Evolutionary conservation across 139 green algal species (phyloP), one percentile per base, ranked within the genome.

Genomic region (Chlorella sorokiniana): DNA sequence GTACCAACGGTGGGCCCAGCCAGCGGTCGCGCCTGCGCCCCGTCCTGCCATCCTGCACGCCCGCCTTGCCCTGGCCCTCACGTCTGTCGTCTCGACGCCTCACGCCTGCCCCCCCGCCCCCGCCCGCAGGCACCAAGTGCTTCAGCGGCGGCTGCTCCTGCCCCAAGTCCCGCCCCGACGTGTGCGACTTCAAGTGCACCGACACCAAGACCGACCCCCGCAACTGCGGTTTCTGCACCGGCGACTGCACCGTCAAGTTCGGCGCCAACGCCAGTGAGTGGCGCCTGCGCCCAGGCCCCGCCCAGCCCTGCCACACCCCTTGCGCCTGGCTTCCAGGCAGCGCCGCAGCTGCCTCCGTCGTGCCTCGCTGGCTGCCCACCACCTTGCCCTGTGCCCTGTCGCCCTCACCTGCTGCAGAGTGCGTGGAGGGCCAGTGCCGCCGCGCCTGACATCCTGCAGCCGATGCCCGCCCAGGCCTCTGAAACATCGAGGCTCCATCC

Each of bases 201-300:
- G 16, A 56, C 56, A n/a, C 61, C 22, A n/a, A 33, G 3, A 10
- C 8, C n/a, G 3, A 45, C 3, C 64, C 33, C 64, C 4, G 11
- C 33, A 29, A 48, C 6, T 45, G 63, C 63, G 31, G 7, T 33
- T 31, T 31, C 64, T 45, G 64, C 61, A 68, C 25, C 61, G n/a
- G n/a, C n/a, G 61, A 68, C 6, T 68, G 61, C 61, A 68, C 27
- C 27, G 61, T 68, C 3, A 68, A 68, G n/a, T 68, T n/a, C 16
- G 48, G 48, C 16, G 48, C 48, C 61, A 68, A 22, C 61, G 61
- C 25, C 61, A 68, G 61, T 68, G 61, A 68, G 61, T 68, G 61
- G 61, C 25, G 35, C n/a, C 10, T n/a, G 61, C 35, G 61, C 48
- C 16, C 48, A 56, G 11, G 48, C 16, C 11, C 16, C 48, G 11